Evolutionary conservation across 2,329 filamentous ascomycete species (phyloP).

Genomic region (Ceratocystis eucalypticola): DNA sequence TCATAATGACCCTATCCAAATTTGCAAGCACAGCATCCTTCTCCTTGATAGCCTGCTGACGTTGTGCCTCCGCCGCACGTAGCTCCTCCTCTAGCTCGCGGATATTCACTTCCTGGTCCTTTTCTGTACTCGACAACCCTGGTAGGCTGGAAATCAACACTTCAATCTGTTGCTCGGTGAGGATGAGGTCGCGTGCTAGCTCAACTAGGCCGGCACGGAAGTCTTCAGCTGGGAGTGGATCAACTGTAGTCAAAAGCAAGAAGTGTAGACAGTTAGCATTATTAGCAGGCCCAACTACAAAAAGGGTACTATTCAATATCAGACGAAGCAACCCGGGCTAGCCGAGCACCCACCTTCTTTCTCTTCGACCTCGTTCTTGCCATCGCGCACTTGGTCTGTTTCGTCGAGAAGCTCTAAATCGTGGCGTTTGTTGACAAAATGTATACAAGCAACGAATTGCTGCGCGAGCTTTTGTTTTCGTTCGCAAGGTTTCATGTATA

Average conservation of each 20-base stretch:
- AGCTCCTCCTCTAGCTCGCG: conserved; percentile 52
- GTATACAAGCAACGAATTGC: conserved; percentile 53
- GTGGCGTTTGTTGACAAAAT: conserved; percentile 55
- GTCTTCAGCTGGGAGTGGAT: conserved; percentile 47
- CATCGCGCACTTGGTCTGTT: conserved; percentile 44
- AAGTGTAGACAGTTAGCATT: background rate
- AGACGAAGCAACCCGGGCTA: too few relatives aligned
- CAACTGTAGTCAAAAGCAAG: conserved; percentile 31
- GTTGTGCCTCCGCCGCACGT: conserved; percentile 47
- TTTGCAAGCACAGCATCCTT: conserved; percentile 46
- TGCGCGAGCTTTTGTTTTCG: conserved; percentile 41
- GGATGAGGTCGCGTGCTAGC: conserved; percentile 59
- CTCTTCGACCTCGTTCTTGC: conserved; percentile 40
- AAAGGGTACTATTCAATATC: too few relatives aligned
- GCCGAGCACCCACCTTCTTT: conserved; percentile 33
- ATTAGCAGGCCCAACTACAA: too few relatives aligned
- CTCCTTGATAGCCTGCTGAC: conserved; percentile 50
- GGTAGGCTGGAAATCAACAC: conserved; percentile 60
- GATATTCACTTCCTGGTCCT: conserved; percentile 57
- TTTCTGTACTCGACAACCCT: conserved; percentile 64
- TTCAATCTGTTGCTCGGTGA: conserved; percentile 76
- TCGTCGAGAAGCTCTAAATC: conserved; percentile 47
- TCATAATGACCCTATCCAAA: conserved; percentile 48
- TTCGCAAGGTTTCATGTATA: background rate
- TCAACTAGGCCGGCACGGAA: conserved; percentile 57